A percentile compares a stretch with the other conserved stretches of the same genome.
Evolutionary conservation across 176 grass and related monocot genomes (phyloP).

Genomic region (Alopecurus myosuroides): DNA sequence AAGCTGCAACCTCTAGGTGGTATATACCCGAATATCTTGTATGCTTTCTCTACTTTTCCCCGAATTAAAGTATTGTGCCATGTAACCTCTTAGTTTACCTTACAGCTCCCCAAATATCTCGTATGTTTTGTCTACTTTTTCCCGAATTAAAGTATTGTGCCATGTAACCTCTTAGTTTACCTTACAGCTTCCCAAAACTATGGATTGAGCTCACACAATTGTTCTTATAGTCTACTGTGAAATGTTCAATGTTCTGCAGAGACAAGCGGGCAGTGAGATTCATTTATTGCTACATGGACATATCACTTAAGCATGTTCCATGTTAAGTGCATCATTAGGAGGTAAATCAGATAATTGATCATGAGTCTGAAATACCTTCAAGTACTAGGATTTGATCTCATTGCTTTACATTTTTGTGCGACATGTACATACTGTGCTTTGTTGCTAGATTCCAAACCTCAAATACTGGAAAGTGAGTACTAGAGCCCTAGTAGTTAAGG

Average conservation of each 20-base stretch:
- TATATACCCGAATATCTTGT: not conserved
- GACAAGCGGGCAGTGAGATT: not conserved
- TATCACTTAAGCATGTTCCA: slow-evolving; percentile 9
- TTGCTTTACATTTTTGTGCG: not conserved
- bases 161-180: slow-evolving; percentile 1
- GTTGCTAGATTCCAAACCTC: not conserved
- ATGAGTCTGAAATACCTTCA: not conserved
- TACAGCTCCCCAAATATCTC: no score
- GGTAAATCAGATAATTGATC: slow-evolving; percentile 23
- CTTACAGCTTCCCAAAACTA: slow-evolving; percentile 10
- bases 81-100: no score
- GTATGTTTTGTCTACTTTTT: no score
- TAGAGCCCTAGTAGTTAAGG: not conserved
- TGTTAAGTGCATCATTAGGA: slow-evolving; percentile 9
- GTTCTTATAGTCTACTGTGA: not conserved
- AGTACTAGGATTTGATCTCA: not conserved
- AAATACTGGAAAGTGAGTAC: not conserved
- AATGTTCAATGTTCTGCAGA: not conserved
- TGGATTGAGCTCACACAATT: not conserved
- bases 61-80: no score
- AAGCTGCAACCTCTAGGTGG: slow-evolving; percentile 1
- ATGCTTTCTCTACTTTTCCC: not conserved
- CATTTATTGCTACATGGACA: slow-evolving; percentile 20
- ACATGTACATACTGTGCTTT: not conserved
- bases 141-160: no score